Evolutionary conservation across 2,329 filamentous ascomycete genomes (phyloP).

Genomic region (Aspergillus bombycis): DNA sequence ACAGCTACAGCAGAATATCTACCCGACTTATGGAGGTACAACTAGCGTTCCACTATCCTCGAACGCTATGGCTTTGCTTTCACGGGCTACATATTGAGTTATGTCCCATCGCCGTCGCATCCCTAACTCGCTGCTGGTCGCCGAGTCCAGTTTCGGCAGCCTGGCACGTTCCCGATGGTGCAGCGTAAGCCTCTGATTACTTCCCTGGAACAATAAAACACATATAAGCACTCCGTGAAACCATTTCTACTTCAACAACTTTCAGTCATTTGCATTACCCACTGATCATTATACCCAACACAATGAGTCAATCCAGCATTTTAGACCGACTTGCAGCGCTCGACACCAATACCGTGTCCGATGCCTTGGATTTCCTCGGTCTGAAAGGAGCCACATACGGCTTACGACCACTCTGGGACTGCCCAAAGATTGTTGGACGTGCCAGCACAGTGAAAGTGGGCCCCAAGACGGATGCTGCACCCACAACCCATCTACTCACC

Average conservation of each 20-base stretch:
- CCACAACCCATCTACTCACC: constrained; percentile 20
- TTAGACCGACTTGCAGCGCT: constrained; percentile 21
- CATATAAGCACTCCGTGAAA: neutral
- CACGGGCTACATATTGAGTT: too few relatives aligned
- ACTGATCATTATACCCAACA: neutral
- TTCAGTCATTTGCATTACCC: neutral
- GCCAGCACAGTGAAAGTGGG: constrained; percentile 27
- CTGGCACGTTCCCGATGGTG: too few relatives aligned
- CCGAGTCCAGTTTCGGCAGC: too few relatives aligned
- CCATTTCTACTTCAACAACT: neutral
- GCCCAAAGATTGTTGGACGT: constrained; percentile 27
- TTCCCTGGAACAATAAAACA: neutral
- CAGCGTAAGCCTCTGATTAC: neutral
- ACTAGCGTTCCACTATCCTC: too few relatives aligned
- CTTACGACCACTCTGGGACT: constrained; percentile 26
- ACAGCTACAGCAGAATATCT: too few relatives aligned
- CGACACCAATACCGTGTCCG: constrained; percentile 29
- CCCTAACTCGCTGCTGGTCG: too few relatives aligned
- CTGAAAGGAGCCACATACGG: constrained; percentile 27
- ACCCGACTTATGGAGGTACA: too few relatives aligned
- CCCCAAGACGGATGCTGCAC: constrained; percentile 12
- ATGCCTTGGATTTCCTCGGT: constrained; percentile 26
- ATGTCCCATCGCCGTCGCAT: too few relatives aligned
- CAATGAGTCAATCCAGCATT: constrained; percentile 12
- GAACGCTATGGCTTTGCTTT: too few relatives aligned